These are phyloP conservation scores for Epichloe festucae DNA, from an alignment of 2,329 filamentous ascomycete genomes.

Conservation along the genomic window DNA sequence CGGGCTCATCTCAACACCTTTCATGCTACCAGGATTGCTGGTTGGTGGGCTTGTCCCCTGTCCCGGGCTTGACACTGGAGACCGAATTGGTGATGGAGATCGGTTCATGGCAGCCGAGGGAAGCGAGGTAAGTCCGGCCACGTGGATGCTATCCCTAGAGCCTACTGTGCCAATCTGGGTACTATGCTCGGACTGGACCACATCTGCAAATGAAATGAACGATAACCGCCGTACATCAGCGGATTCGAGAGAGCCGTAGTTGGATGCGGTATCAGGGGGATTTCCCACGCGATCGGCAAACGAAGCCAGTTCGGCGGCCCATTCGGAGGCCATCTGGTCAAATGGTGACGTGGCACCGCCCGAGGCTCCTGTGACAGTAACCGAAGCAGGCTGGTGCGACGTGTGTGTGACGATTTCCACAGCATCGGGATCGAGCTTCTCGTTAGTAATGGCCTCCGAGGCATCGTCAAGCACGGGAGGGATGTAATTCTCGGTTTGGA, in stretches of 20 bases:
- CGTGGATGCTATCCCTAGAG: constrained; percentile 57
- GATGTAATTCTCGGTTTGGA: constrained; percentile 88
- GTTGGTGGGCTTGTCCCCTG: constrained; percentile 58
- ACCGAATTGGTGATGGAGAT: constrained; percentile 70
- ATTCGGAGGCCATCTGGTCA: constrained; percentile 32
- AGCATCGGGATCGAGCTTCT: constrained; percentile 69
- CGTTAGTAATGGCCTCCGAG: constrained; percentile 82
- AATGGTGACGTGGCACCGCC: constrained; percentile 19
- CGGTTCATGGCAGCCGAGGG: constrained; percentile 41
- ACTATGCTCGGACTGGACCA: constrained; percentile 74
- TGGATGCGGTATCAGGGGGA: constrained; percentile 51
- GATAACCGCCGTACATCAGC: constrained; percentile 72
- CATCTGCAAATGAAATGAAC: constrained; percentile 95
- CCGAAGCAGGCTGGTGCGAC: constrained; percentile 66
- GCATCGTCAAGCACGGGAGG: constrained; percentile 84
- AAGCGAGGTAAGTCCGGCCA: constrained; percentile 53
- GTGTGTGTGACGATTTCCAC: constrained; percentile 88
- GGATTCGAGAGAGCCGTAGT: constrained; percentile 62
- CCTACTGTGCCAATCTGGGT: constrained; percentile 36
- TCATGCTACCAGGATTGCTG: constrained; percentile 62
- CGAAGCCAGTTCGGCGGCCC: constrained; percentile 45
- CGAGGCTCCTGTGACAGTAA: constrained; percentile 45
- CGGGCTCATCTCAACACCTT: constrained; percentile 60
- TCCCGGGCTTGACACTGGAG: constrained; percentile 61
- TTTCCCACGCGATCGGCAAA: constrained; percentile 33